Percentiles rank a stretch among this genome's conserved stretches.
These are phyloP conservation scores for Straminergon stramineum DNA, from an alignment of 225 moss, liverwort and hornwort species.

Conservation along the genomic window DNA sequence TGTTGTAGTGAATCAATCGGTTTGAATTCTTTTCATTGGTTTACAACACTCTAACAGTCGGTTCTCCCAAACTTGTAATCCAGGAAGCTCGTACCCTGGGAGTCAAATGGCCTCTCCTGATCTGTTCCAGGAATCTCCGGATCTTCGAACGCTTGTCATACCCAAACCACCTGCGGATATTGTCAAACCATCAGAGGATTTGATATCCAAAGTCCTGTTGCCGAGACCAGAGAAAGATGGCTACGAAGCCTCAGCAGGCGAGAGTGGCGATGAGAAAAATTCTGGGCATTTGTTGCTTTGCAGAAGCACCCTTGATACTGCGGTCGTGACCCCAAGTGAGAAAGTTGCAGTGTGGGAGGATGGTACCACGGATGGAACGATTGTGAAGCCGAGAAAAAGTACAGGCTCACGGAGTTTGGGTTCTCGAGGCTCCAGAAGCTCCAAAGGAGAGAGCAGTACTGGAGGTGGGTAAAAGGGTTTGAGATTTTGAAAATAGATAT, in stretches of 20 bases:
- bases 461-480: conserved; percentile 3
- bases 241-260: conserved; percentile 82
- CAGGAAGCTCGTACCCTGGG: conserved; percentile 12
- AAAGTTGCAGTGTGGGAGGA: conserved; percentile 52
- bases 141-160: background rate
- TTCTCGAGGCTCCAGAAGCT: conserved; percentile 35
- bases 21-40: background rate
- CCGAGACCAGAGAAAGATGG: conserved; percentile 61
- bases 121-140: conserved; percentile 15
- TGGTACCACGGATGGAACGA: background rate
- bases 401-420: conserved; percentile 27
- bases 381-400: conserved; percentile 18
- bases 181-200: background rate
- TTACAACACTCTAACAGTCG: background rate
- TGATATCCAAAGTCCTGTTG: conserved; percentile 9
- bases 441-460: conserved; percentile 23
- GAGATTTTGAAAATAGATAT: background rate
- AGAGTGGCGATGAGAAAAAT: conserved; percentile 64
- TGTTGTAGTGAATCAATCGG: background rate
- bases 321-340: conserved; percentile 50
- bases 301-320: conserved; percentile 38
- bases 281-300: conserved; percentile 43
- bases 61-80: background rate
- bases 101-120: conserved; percentile 19
- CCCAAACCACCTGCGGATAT: background rate